phyloP scores from a whole-genome alignment of 106 monocot species.

The Chionographis japonica region DNA sequence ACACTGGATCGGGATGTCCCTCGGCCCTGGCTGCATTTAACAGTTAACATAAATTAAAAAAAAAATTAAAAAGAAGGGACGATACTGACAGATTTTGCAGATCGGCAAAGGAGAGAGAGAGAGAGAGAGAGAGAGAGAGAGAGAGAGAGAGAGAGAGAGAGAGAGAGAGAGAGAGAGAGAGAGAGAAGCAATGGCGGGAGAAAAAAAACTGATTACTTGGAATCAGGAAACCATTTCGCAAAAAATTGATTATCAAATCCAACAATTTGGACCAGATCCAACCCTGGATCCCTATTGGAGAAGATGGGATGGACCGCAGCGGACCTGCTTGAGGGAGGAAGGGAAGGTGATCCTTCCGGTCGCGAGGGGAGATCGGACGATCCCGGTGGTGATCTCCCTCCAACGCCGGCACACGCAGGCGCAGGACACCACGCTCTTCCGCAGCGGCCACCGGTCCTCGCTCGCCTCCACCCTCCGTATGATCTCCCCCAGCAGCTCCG shows the following conservation, averaged over 20 bases:
- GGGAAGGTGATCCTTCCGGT: slow-evolving; percentile 72
- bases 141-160: neutral
- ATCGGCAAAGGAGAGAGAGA: neutral
- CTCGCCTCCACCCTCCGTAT: slow-evolving; percentile 50
- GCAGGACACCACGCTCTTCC: slow-evolving; percentile 67
- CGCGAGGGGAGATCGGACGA: slow-evolving; percentile 34
- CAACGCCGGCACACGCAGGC: slow-evolving; percentile 79
- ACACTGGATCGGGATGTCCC: slow-evolving; percentile 37
- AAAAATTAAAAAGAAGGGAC: neutral
- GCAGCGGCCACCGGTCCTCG: slow-evolving; percentile 64
- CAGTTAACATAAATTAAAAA: slow-evolving; percentile 1
- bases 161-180: neutral
- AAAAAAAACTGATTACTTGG: no score
- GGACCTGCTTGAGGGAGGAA: slow-evolving; percentile 78
- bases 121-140: neutral
- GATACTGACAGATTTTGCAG: neutral
- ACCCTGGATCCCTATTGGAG: no score
- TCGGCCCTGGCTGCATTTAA: slow-evolving; percentile 42
- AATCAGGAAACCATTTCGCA: no score
- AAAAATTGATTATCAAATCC: no score
- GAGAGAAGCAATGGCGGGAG: neutral
- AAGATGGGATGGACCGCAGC: neutral
- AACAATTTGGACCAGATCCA: no score
- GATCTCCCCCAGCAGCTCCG: slow-evolving; percentile 66
- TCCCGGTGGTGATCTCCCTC: slow-evolving; percentile 40